Conservation (phyloP, 306 rosid species). For the Alnus glutinosa region DNA sequence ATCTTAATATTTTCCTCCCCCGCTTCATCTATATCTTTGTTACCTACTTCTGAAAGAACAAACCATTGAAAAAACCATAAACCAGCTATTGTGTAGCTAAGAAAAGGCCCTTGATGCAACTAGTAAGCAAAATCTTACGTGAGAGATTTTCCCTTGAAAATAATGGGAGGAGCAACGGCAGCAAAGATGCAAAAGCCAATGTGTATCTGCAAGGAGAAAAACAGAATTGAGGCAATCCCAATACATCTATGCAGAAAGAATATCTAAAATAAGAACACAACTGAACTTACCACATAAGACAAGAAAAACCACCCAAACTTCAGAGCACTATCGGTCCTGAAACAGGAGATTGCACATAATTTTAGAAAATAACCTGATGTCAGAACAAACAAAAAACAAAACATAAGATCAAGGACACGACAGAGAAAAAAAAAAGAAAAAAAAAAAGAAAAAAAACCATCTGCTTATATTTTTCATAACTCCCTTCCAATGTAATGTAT, state of each 20-base stretch:
- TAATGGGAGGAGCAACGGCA: conserved; percentile 85
- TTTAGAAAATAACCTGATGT: conserved; percentile 21
- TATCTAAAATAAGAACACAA: conserved; percentile 15
- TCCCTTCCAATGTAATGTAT: background rate
- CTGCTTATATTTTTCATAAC: background rate
- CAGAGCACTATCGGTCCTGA: conserved; percentile 94
- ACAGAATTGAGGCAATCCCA: conserved; percentile 30
- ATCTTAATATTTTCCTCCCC: background rate
- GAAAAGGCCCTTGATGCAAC: conserved; percentile 8
- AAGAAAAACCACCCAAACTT: conserved; percentile 93
- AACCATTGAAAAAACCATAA: conserved; percentile 13
- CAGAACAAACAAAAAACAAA: conserved; percentile 7
- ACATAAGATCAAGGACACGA: conserved; percentile 2
- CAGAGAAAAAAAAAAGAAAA: background rate
- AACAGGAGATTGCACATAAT: conserved; percentile 30
- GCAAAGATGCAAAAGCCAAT: conserved; percentile 78
- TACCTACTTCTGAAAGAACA: conserved; percentile 23
- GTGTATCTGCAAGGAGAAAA: conserved; percentile 61
- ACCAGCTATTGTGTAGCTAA: conserved; percentile 17
- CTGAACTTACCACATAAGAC: conserved; percentile 56
- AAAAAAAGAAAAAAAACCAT: background rate
- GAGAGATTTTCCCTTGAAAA: conserved; percentile 81
- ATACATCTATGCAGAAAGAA: conserved; percentile 26
- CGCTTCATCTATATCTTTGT: background rate
- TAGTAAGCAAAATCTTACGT: conserved; percentile 58